Conservation (phyloP, 2,329 filamentous ascomycete species). For the Albophoma yamanashiensis region DNA sequence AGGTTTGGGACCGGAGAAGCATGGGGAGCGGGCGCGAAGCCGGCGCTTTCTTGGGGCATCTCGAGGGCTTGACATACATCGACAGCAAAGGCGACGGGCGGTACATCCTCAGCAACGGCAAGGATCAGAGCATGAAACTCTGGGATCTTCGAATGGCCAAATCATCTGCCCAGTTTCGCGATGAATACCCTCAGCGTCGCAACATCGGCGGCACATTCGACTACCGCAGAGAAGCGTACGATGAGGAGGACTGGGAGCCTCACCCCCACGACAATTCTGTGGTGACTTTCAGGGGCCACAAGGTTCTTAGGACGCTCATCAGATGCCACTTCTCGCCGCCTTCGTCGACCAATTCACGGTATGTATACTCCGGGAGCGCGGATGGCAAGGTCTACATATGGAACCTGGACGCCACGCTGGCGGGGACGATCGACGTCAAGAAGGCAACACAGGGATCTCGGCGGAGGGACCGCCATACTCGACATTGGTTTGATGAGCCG, state of each 20-base stretch:
- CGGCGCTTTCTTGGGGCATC: conserved; percentile 55
- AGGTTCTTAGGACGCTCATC: conserved; percentile 81
- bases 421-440: conserved; percentile 67
- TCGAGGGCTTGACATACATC: conserved; percentile 57
- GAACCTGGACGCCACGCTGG: conserved; percentile 83
- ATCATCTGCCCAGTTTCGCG: conserved; percentile 52
- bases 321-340: conserved; percentile 91
- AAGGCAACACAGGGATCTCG: conserved; percentile 55
- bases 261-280: conserved; percentile 80
- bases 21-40: conserved; percentile 73
- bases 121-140: conserved; percentile 94
- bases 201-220: conserved; percentile 54
- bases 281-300: conserved; percentile 88
- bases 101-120: conserved; percentile 88
- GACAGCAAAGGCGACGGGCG: conserved; percentile 61
- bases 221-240: conserved; percentile 60
- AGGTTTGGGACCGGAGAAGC: conserved; percentile 91
- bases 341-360: conserved; percentile 74
- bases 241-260: conserved; percentile 46
- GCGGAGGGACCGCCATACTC: conserved; percentile 41
- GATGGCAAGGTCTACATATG: conserved; percentile 87
- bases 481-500: conserved; percentile 45
- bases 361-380: conserved; percentile 85
- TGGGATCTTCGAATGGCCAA: conserved; percentile 93
- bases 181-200: conserved; percentile 43